These are phyloP conservation scores for Ramalina intermedia DNA, from an alignment of 495 filamentous ascomycete genomes.

Conservation along the genomic window DNA sequence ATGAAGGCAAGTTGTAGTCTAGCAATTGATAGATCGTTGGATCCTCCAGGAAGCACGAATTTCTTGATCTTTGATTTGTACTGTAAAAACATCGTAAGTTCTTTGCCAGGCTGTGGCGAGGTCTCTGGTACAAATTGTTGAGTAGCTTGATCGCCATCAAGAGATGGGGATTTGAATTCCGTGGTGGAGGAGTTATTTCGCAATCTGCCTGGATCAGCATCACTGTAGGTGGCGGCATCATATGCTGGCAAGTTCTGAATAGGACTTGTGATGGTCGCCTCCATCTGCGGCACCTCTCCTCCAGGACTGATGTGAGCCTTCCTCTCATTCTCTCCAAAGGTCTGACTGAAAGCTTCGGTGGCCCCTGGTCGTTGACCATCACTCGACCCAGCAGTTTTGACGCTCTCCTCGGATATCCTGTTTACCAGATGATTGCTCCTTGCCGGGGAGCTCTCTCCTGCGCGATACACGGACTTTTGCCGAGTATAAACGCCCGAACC, in stretches of 20 bases:
- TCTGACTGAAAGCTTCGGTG: conserved; percentile 29
- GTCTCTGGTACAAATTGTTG: conserved; percentile 50
- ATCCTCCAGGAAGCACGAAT: conserved; percentile 74
- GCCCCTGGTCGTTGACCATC: conserved; percentile 24
- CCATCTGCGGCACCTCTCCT: conserved; percentile 14
- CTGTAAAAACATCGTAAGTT: conserved; percentile 90
- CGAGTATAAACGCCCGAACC: conserved; percentile 54
- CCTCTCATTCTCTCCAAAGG: conserved; percentile 48
- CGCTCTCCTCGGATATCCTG: conserved; percentile 50
- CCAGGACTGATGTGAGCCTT: conserved; percentile 27
- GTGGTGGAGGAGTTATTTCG: conserved; percentile 11
- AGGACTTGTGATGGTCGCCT: conserved; percentile 24
- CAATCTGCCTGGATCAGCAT: conserved; percentile 3
- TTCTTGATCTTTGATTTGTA: conserved; percentile 97
- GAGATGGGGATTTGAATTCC: conserved; percentile 10
- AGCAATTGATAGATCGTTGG: conserved; percentile 67
- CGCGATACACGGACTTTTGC: conserved; percentile 39
- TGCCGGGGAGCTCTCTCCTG: conserved; percentile 45
- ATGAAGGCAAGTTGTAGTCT: conserved; percentile 94
- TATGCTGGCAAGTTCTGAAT: conserved; percentile 7
- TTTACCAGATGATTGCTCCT: conserved; percentile 35
- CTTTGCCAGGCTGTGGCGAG: conserved; percentile 66
- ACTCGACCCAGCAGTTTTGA: conserved; percentile 29
- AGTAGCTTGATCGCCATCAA: conserved; percentile 23
- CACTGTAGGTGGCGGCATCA: neutral